A percentile compares a stretch with the other conserved stretches of the same genome.
Conservation (phyloP, 2,329 filamentous ascomycete species). For the Daldinia sp. region DNA sequence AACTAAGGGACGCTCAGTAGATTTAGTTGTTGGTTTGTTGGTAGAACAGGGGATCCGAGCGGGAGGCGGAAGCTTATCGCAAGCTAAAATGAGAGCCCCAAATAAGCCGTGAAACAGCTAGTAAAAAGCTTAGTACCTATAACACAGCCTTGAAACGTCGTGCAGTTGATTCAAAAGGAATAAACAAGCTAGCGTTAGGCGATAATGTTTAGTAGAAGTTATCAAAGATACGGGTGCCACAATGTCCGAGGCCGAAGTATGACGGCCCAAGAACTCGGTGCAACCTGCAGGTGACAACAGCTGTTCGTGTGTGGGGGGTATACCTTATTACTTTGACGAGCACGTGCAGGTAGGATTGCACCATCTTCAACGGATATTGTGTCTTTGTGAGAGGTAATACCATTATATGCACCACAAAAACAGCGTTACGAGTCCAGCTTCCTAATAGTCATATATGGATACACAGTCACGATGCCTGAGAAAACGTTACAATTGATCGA, state of each 20-base stretch:
- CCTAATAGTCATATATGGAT: background rate
- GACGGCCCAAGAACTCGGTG: background rate
- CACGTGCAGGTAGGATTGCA: conserved; percentile 20
- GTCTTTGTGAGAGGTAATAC: conserved; percentile 2
- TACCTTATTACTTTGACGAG: background rate
- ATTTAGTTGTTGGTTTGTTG: background rate
- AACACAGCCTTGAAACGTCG: background rate
- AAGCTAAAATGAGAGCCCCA: conserved; percentile 2
- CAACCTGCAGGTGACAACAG: background rate
- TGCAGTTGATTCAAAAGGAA: conserved; percentile 19
- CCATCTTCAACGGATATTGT: conserved; percentile 30
- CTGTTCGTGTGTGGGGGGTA: background rate
- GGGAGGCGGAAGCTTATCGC: background rate
- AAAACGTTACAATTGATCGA: background rate
- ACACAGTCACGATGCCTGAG: background rate
- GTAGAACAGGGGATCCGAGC: background rate
- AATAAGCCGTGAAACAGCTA: background rate
- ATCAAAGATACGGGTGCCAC: background rate
- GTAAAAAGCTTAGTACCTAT: background rate
- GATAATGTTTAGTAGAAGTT: conserved; percentile 2
- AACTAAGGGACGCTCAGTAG: background rate
- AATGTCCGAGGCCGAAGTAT: conserved; percentile 4
- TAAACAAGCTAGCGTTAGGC: conserved; percentile 3
- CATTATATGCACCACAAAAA: background rate
- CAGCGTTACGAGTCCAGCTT: background rate